Conservation (phyloP, 106 monocot species). For the Platanthera zijinensis region DNA sequence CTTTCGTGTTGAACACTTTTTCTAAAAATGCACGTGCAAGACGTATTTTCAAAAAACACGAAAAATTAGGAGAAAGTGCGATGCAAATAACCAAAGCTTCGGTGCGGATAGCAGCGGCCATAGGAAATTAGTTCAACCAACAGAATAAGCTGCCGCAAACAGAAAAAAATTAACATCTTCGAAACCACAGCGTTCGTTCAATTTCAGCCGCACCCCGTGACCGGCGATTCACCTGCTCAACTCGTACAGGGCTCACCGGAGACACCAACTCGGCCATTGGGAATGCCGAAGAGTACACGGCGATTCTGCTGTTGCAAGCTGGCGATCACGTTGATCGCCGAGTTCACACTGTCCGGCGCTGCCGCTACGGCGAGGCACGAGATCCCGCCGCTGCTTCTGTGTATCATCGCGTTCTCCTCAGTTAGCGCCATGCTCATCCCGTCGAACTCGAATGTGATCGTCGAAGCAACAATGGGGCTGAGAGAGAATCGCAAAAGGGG, state of each 20-base stretch:
- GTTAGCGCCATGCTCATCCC: conserved; percentile 81
- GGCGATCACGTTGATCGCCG: conserved; percentile 88
- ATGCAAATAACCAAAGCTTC: no score
- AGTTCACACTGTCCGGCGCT: conserved; percentile 74
- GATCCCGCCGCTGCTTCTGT: conserved; percentile 52
- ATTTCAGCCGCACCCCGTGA: conserved; percentile 9
- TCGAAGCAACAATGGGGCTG: no score
- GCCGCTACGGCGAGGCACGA: conserved; percentile 85
- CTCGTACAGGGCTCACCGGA: conserved; percentile 72
- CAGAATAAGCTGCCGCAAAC: no score
- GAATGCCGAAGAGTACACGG: conserved; percentile 64
- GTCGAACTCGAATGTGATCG: conserved; percentile 52
- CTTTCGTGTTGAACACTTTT: no score
- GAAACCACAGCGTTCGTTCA: no score
- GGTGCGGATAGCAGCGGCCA: no score
- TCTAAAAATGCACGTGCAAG: no score
- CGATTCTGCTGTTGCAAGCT: conserved; percentile 98
- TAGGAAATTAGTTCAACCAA: no score
- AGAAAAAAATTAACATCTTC: no score
- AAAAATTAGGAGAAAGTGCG: no score
- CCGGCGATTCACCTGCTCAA: conserved; percentile 7
- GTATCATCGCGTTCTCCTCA: conserved; percentile 70
- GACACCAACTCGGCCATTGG: conserved; percentile 55
- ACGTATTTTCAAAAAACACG: no score
- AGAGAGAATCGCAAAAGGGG: no score